Conservation (phyloP, 1,284 basidiomycete genomes). For the Porodaedalea pini region DNA sequence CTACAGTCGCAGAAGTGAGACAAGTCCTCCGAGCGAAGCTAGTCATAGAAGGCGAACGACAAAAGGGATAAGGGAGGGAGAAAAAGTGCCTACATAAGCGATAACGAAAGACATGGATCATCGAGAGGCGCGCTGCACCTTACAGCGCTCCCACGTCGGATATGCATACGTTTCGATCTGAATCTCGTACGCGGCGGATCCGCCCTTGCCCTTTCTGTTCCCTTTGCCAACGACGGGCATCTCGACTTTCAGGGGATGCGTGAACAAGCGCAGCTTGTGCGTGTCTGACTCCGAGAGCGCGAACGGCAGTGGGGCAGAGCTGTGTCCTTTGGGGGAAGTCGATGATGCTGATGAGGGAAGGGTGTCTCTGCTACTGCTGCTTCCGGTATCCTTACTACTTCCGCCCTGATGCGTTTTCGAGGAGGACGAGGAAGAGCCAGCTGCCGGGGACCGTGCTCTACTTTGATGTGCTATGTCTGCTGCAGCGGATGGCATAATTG, state of each 20-base stretch:
- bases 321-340: too few relatives aligned
- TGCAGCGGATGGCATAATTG: slow-evolving; percentile 36
- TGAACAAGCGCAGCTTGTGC: slow-evolving; percentile 47
- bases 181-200: slow-evolving; percentile 33
- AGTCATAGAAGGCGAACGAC: background rate
- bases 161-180: slow-evolving; percentile 46
- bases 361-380: background rate
- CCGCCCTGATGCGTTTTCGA: slow-evolving; percentile 3
- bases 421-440: slow-evolving; percentile 12
- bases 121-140: slow-evolving; percentile 35
- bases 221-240: slow-evolving; percentile 30
- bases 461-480: background rate
- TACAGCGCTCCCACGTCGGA: slow-evolving; percentile 62
- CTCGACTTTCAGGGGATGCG: slow-evolving; percentile 42
- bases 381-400: background rate
- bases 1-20: too few relatives aligned
- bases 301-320: slow-evolving; percentile 41
- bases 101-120: too few relatives aligned
- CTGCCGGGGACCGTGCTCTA: background rate
- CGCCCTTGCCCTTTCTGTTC: slow-evolving; percentile 30
- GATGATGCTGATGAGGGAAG: background rate
- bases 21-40: too few relatives aligned
- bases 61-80: too few relatives aligned
- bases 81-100: too few relatives aligned
- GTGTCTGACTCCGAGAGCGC: slow-evolving; percentile 44